phyloP scores from a whole-genome alignment of 345 rosid genomes.

The Brassica rapa region DNA sequence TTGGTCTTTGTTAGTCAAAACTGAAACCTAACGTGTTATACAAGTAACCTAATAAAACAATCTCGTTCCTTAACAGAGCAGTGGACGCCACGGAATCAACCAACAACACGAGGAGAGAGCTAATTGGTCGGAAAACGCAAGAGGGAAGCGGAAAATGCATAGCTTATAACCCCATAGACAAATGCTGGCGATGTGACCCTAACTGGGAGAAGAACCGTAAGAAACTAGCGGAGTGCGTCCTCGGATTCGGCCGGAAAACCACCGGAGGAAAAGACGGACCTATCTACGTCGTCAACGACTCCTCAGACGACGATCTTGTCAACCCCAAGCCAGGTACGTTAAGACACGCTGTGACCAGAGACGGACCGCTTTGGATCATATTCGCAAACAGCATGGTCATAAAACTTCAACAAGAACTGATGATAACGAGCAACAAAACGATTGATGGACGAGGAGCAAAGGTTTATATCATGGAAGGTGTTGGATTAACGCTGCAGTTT shows the following conservation, averaged over 20 bases:
- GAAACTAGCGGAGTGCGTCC: constrained; percentile 58
- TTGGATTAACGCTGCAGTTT: constrained; percentile 64
- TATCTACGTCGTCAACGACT: constrained; percentile 58
- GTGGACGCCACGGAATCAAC: constrained; percentile 23
- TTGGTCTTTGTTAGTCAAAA: neutral
- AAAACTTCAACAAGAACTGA: constrained; percentile 57
- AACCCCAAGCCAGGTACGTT: constrained; percentile 75
- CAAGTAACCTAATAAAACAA: constrained; percentile 20
- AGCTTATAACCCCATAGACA: constrained; percentile 63
- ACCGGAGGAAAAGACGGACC: constrained; percentile 63
- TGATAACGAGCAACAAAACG: constrained; percentile 59
- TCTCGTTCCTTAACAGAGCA: constrained; percentile 10
- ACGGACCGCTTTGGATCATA: constrained; percentile 73
- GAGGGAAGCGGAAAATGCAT: constrained; percentile 39
- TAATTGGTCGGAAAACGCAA: constrained; percentile 13
- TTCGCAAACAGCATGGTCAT: constrained; percentile 67
- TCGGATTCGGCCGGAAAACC: constrained; percentile 71
- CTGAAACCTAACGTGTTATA: neutral
- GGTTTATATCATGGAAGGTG: constrained; percentile 61
- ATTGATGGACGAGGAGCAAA: constrained; percentile 75
- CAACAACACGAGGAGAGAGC: constrained; percentile 44
- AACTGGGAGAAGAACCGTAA: constrained; percentile 58
- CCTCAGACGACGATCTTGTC: constrained; percentile 50
- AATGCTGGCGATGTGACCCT: constrained; percentile 60
- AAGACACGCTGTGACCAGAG: constrained; percentile 68